Percentiles rank a stretch among this genome's conserved stretches.
Conservation (phyloP, 495 filamentous ascomycete species). For the Tuber calosporum region DNA sequence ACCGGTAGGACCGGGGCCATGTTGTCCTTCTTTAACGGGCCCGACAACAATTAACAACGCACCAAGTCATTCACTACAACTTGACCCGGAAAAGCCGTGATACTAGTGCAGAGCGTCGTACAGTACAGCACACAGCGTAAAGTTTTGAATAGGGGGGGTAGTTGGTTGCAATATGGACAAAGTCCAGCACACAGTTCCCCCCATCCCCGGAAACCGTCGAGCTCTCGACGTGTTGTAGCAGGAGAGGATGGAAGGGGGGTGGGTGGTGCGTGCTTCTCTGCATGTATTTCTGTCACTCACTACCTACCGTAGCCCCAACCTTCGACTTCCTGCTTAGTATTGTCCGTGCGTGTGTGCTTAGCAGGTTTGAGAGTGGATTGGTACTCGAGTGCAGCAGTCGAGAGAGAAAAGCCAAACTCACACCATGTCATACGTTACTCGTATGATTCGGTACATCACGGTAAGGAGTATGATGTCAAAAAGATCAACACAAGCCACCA, state of each 20-base stretch:
- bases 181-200: neutral
- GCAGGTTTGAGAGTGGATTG: neutral
- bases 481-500: neutral
- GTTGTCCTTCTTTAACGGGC: neutral
- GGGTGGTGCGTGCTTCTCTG: constrained; percentile 13
- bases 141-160: neutral
- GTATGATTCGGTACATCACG: too few relatives aligned
- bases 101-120: neutral
- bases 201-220: neutral
- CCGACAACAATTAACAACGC: neutral
- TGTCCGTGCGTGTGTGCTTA: neutral
- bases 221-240: neutral
- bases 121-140: neutral
- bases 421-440: neutral
- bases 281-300: neutral
- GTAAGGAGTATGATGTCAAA: neutral
- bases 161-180: neutral
- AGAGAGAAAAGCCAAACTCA: neutral
- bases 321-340: neutral
- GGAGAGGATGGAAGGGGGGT: neutral
- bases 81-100: constrained; percentile 2
- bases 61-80: neutral
- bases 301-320: neutral
- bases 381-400: neutral
- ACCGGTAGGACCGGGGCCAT: neutral